These are phyloP conservation scores for Styphnolobium japonicum DNA, from an alignment of 306 rosid genomes.

Conservation along the genomic window DNA sequence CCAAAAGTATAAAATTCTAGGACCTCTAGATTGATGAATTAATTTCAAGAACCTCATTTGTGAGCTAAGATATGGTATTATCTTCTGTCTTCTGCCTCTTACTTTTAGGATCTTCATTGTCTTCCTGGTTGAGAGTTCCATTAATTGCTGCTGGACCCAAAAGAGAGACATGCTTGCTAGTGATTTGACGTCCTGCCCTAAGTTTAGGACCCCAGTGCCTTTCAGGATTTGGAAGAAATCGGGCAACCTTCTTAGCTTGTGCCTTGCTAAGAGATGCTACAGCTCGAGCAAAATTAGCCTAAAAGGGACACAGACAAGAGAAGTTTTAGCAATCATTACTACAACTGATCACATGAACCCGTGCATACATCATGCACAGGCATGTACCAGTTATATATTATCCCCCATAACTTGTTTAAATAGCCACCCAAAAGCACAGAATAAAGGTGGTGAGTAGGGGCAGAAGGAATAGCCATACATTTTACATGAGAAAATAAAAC, in stretches of 20 bases:
- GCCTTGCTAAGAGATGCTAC: conserved; percentile 91
- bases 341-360: background rate
- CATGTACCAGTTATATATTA: background rate
- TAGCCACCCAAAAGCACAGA: background rate
- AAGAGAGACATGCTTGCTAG: conserved; percentile 86
- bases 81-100: conserved; percentile 67
- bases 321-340: background rate
- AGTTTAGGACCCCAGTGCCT: conserved; percentile 98
- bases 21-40: conserved; percentile 21
- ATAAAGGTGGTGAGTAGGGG: background rate
- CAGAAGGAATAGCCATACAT: background rate
- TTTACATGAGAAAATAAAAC: background rate
- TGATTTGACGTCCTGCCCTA: conserved; percentile 87
- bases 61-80: conserved; percentile 25
- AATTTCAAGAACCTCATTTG: conserved; percentile 21
- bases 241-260: conserved; percentile 81
- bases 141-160: conserved; percentile 73
- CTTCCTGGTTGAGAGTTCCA: conserved; percentile 57
- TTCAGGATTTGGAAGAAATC: conserved; percentile 96
- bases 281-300: conserved; percentile 93
- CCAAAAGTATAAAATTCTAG: conserved; percentile 10
- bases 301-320: background rate
- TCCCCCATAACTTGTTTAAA: background rate
- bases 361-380: background rate
- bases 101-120: conserved; percentile 50